A percentile compares a stretch with the other conserved stretches of the same genome.
Conservation (phyloP, 768 basidiomycete genomes). For the Rhizopogon rudus region DNA sequence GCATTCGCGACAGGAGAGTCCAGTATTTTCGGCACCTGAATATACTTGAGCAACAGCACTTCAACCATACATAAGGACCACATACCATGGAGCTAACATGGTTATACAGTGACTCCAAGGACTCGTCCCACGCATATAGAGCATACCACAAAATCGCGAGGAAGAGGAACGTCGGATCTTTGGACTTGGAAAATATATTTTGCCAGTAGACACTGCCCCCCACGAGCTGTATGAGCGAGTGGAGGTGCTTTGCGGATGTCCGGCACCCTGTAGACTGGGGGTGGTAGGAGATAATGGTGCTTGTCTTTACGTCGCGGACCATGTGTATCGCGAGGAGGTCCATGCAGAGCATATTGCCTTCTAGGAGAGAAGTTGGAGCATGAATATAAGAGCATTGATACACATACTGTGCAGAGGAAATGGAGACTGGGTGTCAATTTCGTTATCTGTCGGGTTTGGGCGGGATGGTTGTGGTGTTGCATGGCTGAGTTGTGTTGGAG, state of each 20-base stretch:
- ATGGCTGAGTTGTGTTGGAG: neutral
- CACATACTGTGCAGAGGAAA: conserved; percentile 31
- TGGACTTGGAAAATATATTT: conserved; percentile 19
- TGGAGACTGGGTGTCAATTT: conserved; percentile 50
- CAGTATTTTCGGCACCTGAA: conserved; percentile 44
- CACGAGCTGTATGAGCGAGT: conserved; percentile 23
- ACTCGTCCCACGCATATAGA: conserved; percentile 59
- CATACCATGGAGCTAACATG: conserved; percentile 49
- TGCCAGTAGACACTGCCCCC: conserved; percentile 28
- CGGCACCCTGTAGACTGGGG: conserved; percentile 9
- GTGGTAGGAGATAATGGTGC: conserved; percentile 26
- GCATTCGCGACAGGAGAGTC: conserved; percentile 31
- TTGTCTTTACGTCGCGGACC: conserved; percentile 27
- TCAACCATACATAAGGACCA: neutral
- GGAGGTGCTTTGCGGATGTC: conserved; percentile 19
- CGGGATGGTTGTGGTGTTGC: neutral
- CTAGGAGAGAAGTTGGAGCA: conserved; percentile 9
- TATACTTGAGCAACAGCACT: neutral
- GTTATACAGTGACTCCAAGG: conserved; percentile 43
- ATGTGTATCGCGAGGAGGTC: conserved; percentile 54
- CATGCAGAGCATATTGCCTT: conserved; percentile 19
- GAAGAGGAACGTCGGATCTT: conserved; percentile 53
- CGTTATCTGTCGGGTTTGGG: neutral
- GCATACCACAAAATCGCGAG: conserved; percentile 55
- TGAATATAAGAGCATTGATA: neutral